These are phyloP conservation scores for Fusarium coffeatum DNA, from an alignment of 2,329 filamentous ascomycete genomes.

Conservation along the genomic window DNA sequence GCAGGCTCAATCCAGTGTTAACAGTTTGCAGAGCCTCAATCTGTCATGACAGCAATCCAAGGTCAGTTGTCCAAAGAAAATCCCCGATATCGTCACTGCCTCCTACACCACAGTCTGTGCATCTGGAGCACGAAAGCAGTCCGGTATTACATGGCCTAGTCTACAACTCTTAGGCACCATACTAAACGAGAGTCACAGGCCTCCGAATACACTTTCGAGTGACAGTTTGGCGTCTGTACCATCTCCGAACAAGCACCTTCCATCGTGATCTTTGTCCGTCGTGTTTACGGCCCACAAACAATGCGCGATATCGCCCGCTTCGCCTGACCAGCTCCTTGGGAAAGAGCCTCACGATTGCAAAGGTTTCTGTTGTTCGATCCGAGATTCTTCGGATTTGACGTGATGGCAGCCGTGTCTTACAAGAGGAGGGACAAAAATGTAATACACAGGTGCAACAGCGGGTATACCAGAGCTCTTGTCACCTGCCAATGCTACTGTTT, in stretches of 20 bases:
- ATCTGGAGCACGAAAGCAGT: not conserved
- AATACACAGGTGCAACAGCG: not conserved
- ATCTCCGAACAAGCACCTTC: not conserved
- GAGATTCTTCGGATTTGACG: not conserved
- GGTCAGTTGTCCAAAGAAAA: not conserved
- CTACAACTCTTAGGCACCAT: not conserved
- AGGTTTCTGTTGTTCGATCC: not conserved
- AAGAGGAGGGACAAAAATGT: not conserved
- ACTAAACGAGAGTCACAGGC: not conserved
- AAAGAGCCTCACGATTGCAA: not conserved
- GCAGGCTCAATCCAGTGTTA: not conserved
- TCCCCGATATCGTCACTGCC: not conserved
- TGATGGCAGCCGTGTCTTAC: not conserved
- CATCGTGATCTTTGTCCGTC: not conserved
- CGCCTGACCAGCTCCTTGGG: not conserved
- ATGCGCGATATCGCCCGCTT: not conserved
- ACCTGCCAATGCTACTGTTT: not conserved
- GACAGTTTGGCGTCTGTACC: not conserved
- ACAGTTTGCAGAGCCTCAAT: not conserved
- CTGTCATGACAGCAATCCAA: not conserved
- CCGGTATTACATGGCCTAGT: not conserved
- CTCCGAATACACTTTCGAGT: not conserved
- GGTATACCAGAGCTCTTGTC: not conserved
- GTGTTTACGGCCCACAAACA: not conserved
- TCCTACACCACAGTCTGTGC: not conserved